Conservation (phyloP, 305 asterid genomes). For the Fraxinus ornus region DNA sequence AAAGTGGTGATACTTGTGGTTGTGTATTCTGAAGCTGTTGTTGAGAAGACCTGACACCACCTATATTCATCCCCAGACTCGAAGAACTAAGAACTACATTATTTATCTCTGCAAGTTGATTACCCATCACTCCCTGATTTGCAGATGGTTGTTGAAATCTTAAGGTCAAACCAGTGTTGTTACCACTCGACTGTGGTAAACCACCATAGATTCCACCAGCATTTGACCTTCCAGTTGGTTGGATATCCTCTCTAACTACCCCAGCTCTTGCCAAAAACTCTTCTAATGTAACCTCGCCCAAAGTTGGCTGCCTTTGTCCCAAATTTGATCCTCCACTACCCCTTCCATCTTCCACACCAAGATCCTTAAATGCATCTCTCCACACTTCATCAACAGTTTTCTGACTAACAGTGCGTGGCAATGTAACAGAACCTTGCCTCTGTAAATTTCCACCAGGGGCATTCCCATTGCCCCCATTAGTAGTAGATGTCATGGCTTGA, state of each 20-base stretch:
- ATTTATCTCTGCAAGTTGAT: slow-evolving; percentile 43
- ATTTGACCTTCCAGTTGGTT: slow-evolving; percentile 37
- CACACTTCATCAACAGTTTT: slow-evolving; percentile 93
- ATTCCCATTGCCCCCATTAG: slow-evolving; percentile 37
- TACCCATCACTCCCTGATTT: slow-evolving; percentile 42
- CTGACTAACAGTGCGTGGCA: slow-evolving; percentile 86
- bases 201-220: slow-evolving; percentile 38
- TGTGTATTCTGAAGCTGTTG: slow-evolving; percentile 40
- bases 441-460: slow-evolving; percentile 56
- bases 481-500: slow-evolving; percentile 43
- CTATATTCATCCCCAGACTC: slow-evolving; percentile 43
- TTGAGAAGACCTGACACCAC: slow-evolving; percentile 37
- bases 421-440: slow-evolving; percentile 81
- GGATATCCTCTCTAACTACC: slow-evolving; percentile 75
- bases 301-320: slow-evolving; percentile 64
- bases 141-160: slow-evolving; percentile 56
- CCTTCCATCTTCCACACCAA: slow-evolving; percentile 38
- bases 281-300: slow-evolving; percentile 90
- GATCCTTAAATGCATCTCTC: slow-evolving; percentile 72
- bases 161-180: slow-evolving; percentile 33
- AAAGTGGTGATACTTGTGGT: slow-evolving; percentile 57
- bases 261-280: slow-evolving; percentile 78
- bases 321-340: slow-evolving; percentile 35
- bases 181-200: slow-evolving; percentile 37
- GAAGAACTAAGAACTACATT: slow-evolving; percentile 40